Percentiles rank a stretch among this genome's conserved stretches.
Conservation (phyloP, 2,329 filamentous ascomycete species). For the Aspergillus melleus region DNA sequence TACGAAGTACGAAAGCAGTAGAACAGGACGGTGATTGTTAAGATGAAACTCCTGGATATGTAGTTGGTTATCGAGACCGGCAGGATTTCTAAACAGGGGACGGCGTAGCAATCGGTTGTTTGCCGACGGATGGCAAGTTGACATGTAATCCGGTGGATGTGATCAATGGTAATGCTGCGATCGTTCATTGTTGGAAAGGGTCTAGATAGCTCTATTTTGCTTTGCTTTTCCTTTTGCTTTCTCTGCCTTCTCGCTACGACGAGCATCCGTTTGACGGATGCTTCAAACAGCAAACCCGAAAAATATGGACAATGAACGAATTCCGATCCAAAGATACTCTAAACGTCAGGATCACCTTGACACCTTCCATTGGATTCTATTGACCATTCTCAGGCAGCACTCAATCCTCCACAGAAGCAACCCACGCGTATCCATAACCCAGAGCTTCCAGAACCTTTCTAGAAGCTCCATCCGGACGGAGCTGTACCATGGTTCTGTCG, state of each 20-base stretch:
- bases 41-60: neutral
- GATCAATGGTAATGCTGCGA: neutral
- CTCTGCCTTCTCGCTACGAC: neutral
- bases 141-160: neutral
- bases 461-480: slow-evolving; percentile 5
- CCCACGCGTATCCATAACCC: neutral
- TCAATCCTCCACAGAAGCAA: neutral
- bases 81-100: neutral
- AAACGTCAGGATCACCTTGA: neutral
- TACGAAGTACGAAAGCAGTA: no score
- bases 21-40: neutral
- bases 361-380: neutral
- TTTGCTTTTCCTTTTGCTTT: neutral
- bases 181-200: neutral
- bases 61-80: neutral
- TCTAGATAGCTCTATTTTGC: neutral
- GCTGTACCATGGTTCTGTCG: slow-evolving; percentile 4
- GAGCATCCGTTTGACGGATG: neutral
- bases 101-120: neutral
- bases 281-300: neutral
- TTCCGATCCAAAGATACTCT: neutral
- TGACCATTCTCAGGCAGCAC: neutral
- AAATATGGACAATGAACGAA: neutral
- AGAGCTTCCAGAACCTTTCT: slow-evolving; percentile 3
- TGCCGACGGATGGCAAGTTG: neutral